Conservation (phyloP, 345 rosid genomes). For the Euphorbia lathyris region DNA sequence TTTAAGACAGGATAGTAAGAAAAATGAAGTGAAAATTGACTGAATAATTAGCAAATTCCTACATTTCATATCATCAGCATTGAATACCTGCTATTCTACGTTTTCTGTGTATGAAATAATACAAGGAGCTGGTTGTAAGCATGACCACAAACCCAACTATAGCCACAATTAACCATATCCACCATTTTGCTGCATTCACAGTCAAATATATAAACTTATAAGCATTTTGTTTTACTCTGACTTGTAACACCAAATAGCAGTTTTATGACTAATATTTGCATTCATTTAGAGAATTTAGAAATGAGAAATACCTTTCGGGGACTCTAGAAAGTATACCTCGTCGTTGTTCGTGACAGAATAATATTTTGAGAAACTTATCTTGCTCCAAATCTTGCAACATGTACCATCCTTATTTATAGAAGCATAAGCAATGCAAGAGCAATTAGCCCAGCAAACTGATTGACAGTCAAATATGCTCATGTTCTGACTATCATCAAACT, state of each 20-base stretch:
- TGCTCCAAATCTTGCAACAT: constrained; percentile 41
- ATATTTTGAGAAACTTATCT: not conserved
- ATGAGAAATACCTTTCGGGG: too few relatives aligned
- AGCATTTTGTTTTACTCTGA: too few relatives aligned
- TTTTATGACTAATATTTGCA: too few relatives aligned
- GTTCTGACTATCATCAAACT: constrained; percentile 19
- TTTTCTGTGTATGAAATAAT: not conserved
- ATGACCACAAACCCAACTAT: not conserved
- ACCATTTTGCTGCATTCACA: constrained; percentile 13
- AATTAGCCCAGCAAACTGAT: constrained; percentile 27
- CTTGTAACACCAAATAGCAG: too few relatives aligned
- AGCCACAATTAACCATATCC: constrained; percentile 7
- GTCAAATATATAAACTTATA: not conserved
- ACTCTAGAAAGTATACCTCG: too few relatives aligned
- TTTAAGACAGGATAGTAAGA: not conserved
- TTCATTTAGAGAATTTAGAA: too few relatives aligned
- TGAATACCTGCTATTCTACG: not conserved
- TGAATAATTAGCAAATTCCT: not conserved
- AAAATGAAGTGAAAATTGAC: not conserved
- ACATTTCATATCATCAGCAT: too few relatives aligned
- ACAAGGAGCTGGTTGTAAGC: not conserved
- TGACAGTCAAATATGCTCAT: constrained; percentile 24
- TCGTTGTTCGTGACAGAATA: too few relatives aligned
- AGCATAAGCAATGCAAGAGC: constrained; percentile 45
- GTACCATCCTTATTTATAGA: constrained; percentile 25